Percentiles rank a stretch among this genome's conserved stretches.
Conservation (phyloP, 1,139 yeast species). For the Saccharomyces hybrid region DNA sequence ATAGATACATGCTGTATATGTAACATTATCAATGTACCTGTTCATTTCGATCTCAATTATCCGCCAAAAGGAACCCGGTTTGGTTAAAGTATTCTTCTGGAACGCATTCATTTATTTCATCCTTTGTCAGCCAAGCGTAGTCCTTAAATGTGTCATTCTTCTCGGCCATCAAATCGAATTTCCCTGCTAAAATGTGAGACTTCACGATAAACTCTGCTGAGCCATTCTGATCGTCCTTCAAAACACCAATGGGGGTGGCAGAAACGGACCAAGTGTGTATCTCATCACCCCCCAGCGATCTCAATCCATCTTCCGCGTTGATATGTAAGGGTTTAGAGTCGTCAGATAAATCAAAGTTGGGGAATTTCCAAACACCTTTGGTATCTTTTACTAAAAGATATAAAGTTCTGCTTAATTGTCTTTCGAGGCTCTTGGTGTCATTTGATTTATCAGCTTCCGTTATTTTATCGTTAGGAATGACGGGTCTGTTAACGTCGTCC, state of each 20-base stretch:
- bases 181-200: conserved; percentile 87
- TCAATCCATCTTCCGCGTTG: conserved; percentile 70
- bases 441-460: conserved; percentile 68
- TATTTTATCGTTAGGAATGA: conserved; percentile 59
- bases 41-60: conserved; percentile 8
- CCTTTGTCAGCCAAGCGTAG: conserved; percentile 78
- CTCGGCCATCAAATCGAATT: conserved; percentile 47
- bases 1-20: neutral
- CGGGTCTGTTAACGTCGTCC: conserved; percentile 60
- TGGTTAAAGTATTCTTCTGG: conserved; percentile 47
- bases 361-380: conserved; percentile 61
- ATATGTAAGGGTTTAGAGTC: conserved; percentile 50
- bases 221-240: conserved; percentile 34
- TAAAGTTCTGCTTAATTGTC: conserved; percentile 72
- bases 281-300: conserved; percentile 61
- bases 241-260: conserved; percentile 73
- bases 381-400: conserved; percentile 53
- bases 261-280: conserved; percentile 89
- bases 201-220: conserved; percentile 55
- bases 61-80: conserved; percentile 43
- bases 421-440: conserved; percentile 63
- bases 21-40: neutral
- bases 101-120: conserved; percentile 59
- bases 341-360: conserved; percentile 47
- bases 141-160: conserved; percentile 33